Conservation (phyloP, 2,329 filamentous ascomycete genomes). For the Teratosphaeria gauchensis region DNA sequence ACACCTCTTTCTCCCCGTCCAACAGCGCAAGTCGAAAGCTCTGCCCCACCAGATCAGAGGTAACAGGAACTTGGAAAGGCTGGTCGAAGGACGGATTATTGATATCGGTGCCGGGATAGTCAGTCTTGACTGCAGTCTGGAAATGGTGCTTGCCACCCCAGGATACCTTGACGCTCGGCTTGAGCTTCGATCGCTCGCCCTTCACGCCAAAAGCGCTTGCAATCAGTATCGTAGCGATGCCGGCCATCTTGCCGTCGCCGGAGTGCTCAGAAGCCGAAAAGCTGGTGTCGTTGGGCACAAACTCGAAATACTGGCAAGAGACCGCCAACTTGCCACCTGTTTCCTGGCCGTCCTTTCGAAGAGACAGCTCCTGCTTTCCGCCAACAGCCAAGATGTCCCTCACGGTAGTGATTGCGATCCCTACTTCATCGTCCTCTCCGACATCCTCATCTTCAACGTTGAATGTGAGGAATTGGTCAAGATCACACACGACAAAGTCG, state of each 20-base stretch:
- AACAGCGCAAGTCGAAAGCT: constrained; percentile 28
- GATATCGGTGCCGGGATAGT: constrained; percentile 38
- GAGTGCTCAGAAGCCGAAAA: constrained; percentile 21
- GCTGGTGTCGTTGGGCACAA: constrained; percentile 29
- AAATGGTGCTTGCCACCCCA: constrained; percentile 33
- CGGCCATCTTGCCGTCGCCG: constrained; percentile 27
- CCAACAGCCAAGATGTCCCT: constrained; percentile 34
- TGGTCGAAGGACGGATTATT: constrained; percentile 41
- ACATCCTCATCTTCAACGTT: constrained; percentile 39
- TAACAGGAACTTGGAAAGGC: constrained; percentile 36
- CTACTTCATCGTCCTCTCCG: constrained; percentile 36
- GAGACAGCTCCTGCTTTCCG: constrained; percentile 32
- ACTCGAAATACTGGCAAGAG: constrained; percentile 33
- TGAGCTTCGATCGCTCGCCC: constrained; percentile 35
- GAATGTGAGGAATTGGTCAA: constrained; percentile 34
- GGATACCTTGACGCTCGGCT: constrained; percentile 37
- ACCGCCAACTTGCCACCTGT: constrained; percentile 30
- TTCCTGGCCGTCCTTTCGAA: constrained; percentile 30
- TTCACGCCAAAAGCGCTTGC: constrained; percentile 34
- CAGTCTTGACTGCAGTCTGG: constrained; percentile 33
- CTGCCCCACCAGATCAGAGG: constrained; percentile 19
- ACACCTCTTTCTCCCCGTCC: constrained; percentile 27
- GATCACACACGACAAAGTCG: constrained; percentile 39
- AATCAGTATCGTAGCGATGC: constrained; percentile 36
- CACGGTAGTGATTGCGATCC: constrained; percentile 32